Percentiles rank a stretch among this genome's conserved stretches.
These are phyloP conservation scores for Quercus berberidifolia DNA, from an alignment of 306 rosid genomes.

Conservation along the genomic window DNA sequence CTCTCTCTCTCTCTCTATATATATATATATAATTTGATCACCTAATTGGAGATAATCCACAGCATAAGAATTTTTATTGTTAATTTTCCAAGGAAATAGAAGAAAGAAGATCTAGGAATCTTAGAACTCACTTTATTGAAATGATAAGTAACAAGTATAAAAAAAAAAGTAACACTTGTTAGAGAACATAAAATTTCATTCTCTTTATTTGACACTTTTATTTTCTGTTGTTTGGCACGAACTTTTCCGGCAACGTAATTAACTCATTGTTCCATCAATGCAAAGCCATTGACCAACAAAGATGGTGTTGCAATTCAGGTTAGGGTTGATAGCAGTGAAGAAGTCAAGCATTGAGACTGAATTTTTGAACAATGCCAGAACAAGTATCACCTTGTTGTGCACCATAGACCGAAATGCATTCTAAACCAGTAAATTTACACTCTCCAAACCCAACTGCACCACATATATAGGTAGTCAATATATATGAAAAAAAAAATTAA, in stretches of 20 bases:
- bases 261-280: not conserved
- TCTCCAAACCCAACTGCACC: not conserved
- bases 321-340: constrained; percentile 16
- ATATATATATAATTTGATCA: too few species aligned
- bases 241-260: not conserved
- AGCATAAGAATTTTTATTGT: too few species aligned
- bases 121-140: too few species aligned
- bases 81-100: too few species aligned
- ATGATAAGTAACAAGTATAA: too few species aligned
- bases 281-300: constrained; percentile 22
- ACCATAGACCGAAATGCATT: constrained; percentile 4
- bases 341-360: not conserved
- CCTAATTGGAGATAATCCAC: too few species aligned
- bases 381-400: constrained; percentile 19
- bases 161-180: too few species aligned
- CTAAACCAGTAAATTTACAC: not conserved
- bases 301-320: constrained; percentile 3
- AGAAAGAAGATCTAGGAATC: too few species aligned
- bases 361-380: not conserved
- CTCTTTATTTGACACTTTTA: too few species aligned
- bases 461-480: not conserved
- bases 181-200: too few species aligned
- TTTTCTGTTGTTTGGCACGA: not conserved
- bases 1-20: too few species aligned
- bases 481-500: not conserved